Conservation (phyloP, 257 asterid genomes). For the Solanum clarkiae region DNA sequence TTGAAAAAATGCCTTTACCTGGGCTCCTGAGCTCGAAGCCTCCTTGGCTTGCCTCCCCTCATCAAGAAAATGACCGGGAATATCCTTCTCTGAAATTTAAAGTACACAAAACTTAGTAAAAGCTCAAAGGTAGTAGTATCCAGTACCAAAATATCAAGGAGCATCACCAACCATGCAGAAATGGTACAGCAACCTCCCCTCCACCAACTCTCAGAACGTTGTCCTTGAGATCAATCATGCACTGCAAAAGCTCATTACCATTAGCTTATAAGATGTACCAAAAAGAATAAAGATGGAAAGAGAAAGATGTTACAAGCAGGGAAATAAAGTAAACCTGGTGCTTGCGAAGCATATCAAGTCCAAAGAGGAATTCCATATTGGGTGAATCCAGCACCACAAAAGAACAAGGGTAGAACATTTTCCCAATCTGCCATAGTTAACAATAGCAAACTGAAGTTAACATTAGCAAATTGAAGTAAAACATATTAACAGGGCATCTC, state of each 20-base stretch:
- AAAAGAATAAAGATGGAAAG: not conserved
- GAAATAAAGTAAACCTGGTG: slow-evolving; percentile 47
- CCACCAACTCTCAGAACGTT: slow-evolving; percentile 96
- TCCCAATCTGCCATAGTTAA: slow-evolving; percentile 53
- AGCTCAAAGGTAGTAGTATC: not conserved
- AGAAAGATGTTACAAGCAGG: slow-evolving; percentile 7
- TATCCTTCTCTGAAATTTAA: slow-evolving; percentile 67
- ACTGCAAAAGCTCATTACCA: slow-evolving; percentile 33
- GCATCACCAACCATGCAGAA: slow-evolving; percentile 53
- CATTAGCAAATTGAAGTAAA: not conserved
- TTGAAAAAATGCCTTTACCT: slow-evolving; percentile 27
- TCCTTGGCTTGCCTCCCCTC: slow-evolving; percentile 66
- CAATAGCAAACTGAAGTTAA: not conserved
- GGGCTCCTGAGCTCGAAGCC: slow-evolving; percentile 75
- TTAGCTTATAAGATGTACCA: not conserved
- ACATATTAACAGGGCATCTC: not conserved
- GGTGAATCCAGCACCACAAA: slow-evolving; percentile 88
- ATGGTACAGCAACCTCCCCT: slow-evolving; percentile 93
- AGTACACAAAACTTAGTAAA: not conserved
- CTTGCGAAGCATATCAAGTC: slow-evolving; percentile 97
- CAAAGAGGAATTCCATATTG: slow-evolving; percentile 97
- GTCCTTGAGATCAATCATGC: slow-evolving; percentile 90
- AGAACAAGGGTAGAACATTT: slow-evolving; percentile 76
- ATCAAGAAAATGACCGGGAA: slow-evolving; percentile 61
- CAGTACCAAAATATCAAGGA: not conserved